Base-by-base conservation (phyloP, 1,139 yeast species). In the Diutina neorugosa region DNA sequence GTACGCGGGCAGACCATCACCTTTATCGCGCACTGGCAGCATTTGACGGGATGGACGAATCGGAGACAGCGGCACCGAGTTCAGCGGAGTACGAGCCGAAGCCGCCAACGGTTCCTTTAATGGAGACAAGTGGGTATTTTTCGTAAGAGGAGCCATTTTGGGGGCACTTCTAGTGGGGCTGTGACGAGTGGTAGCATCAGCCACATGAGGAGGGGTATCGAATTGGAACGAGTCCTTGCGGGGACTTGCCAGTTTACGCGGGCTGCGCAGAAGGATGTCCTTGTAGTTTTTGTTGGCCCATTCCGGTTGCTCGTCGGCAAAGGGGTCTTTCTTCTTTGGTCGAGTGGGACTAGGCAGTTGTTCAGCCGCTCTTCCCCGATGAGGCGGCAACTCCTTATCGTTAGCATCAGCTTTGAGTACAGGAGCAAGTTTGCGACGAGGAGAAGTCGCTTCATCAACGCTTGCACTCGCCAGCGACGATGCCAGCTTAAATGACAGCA, bases 1-100 rank as follows among this genome's bases (percentile, higher is more conserved):
- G 61, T 89, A 88, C 0, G 77, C 78, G n/a, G 50, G 40, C 40
- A 27, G 41, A 7, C 50, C 50, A 19, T 46, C 50, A 6, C 50
- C 50, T 20, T 23, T 12, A 8, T 25, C 27, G 37, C 50, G 50
- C 18, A n/a, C 37, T 3, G 41, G 40, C 40, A 27, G 48, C 34
- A 34, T 12, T 34, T 14, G 31, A 7, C 21, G 27, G 21, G n/a
- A n/a, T 11, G 40, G 27, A 4, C 50, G 50, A 19, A 34, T 46
- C 2, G 50, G 50, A 14, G 40, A 25, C n/a, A 18, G 37, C 2
- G 50, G 50, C 11, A 18, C 43, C 20, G 18, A n/a, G n/a, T 11
- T n/a, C 11, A 1, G 43, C 19, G 43, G 43, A 9, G 20, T n/a
- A 40, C 20, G 43, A 12, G 7, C 9, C 12, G 50, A 27, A 3